A percentile compares a stretch with the other conserved stretches of the same genome.
Conservation (phyloP, 208 protist genomes). For the Trypanosoma congolense region DNA sequence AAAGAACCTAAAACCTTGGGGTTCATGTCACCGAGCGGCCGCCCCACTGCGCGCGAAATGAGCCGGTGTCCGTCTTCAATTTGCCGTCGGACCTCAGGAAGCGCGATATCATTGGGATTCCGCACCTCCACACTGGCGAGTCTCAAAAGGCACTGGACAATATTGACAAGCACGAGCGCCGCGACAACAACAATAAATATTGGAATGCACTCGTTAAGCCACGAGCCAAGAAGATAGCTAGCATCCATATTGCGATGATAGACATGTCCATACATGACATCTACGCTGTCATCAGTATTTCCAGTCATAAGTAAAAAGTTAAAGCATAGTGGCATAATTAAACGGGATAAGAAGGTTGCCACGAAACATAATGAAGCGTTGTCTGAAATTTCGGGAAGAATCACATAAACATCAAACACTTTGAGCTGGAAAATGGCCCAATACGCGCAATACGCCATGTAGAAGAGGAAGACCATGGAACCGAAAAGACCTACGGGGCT, state of each 20-base stretch:
- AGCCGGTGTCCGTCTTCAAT: slow-evolving; percentile 75
- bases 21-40: slow-evolving; percentile 44
- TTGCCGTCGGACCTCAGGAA: slow-evolving; percentile 62
- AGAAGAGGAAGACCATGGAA: slow-evolving; percentile 86
- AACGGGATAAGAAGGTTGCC: slow-evolving; percentile 78
- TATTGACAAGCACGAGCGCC: slow-evolving; percentile 58
- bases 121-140: slow-evolving; percentile 75
- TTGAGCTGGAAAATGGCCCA: slow-evolving; percentile 89
- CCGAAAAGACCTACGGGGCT: slow-evolving; percentile 65
- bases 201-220: slow-evolving; percentile 83
- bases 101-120: slow-evolving; percentile 71
- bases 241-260: slow-evolving; percentile 89
- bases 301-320: slow-evolving; percentile 85
- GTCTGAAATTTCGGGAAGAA: slow-evolving; percentile 84
- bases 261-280: slow-evolving; percentile 86
- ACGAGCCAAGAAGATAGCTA: slow-evolving; percentile 60
- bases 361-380: slow-evolving; percentile 89
- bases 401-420: slow-evolving; percentile 85
- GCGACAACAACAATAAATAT: slow-evolving; percentile 84
- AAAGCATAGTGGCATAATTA: slow-evolving; percentile 90
- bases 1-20: slow-evolving; percentile 11
- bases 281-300: slow-evolving; percentile 39
- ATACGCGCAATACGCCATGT: slow-evolving; percentile 89
- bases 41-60: slow-evolving; percentile 64
- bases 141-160: slow-evolving; percentile 55